Percentiles rank a stretch among this genome's conserved stretches.
Conservation (phyloP, 1,284 basidiomycete species). For the Baeospora myosura region DNA sequence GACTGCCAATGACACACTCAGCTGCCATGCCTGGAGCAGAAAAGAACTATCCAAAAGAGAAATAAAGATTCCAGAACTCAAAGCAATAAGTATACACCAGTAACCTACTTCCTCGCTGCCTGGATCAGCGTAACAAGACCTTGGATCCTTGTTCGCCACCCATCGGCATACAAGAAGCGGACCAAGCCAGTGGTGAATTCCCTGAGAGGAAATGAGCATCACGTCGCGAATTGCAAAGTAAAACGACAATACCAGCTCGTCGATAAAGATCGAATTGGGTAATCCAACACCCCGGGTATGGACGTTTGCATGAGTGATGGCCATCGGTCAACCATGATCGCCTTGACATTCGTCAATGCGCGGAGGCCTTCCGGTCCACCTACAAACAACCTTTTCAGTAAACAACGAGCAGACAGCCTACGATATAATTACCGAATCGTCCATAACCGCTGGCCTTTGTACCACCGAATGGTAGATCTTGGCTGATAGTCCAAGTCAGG, state of each 20-base stretch:
- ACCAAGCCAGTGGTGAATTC: conserved; percentile 72
- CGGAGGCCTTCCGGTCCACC: conserved; percentile 90
- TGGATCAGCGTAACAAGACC: conserved; percentile 37
- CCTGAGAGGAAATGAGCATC: conserved; percentile 37
- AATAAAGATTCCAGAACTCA: no score
- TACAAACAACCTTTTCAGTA: conserved; percentile 34
- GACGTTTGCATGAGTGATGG: conserved; percentile 76
- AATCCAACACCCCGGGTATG: conserved; percentile 84
- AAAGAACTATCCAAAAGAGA: no score
- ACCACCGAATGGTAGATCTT: conserved; percentile 92
- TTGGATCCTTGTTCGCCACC: conserved; percentile 53
- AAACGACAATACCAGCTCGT: conserved; percentile 69
- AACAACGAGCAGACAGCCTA: conserved; percentile 31
- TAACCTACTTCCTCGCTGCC: conserved; percentile 23
- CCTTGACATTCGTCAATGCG: conserved; percentile 80
- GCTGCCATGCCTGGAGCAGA: no score
- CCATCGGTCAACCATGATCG: conserved; percentile 80
- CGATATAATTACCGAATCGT: conserved; percentile 59
- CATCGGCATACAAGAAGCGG: conserved; percentile 68
- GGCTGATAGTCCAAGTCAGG: conserved; percentile 51
- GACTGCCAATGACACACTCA: no score
- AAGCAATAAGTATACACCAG: no score
- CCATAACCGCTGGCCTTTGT: conserved; percentile 86
- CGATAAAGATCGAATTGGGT: conserved; percentile 74
- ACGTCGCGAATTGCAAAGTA: not conserved